phyloP scores from a whole-genome alignment of 345 rosid species.

The Citrus unshiu region DNA sequence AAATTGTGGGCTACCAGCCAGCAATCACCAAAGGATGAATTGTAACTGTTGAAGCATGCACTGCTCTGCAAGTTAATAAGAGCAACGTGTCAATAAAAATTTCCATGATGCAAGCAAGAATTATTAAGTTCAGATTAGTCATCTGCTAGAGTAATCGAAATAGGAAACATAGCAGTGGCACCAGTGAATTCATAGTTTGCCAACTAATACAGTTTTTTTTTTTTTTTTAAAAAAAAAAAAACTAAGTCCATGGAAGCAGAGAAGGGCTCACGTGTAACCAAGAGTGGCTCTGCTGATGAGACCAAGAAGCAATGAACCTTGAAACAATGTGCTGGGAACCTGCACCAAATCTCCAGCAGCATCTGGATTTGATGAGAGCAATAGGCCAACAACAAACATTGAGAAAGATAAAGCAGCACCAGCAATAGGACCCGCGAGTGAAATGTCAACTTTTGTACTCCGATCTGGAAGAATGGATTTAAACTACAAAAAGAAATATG shows the following conservation, averaged over 20 bases:
- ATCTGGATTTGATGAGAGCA: slow-evolving; percentile 72
- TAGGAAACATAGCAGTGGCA: not conserved
- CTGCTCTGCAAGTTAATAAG: slow-evolving; percentile 50
- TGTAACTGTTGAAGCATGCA: slow-evolving; percentile 84
- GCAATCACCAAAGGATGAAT: slow-evolving; percentile 93
- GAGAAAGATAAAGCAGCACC: slow-evolving; percentile 87
- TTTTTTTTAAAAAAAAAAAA: too few species aligned
- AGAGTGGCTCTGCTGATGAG: slow-evolving; percentile 89
- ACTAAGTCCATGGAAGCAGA: slow-evolving; percentile 16
- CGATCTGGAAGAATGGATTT: slow-evolving; percentile 94
- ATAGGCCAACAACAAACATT: slow-evolving; percentile 83
- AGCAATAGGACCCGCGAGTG: slow-evolving; percentile 92
- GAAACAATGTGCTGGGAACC: slow-evolving; percentile 90
- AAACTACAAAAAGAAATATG: slow-evolving; percentile 48
- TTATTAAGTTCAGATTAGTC: not conserved
- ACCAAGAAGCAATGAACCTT: slow-evolving; percentile 95
- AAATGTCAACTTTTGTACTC: slow-evolving; percentile 79
- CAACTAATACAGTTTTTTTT: not conserved
- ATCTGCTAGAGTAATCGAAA: slow-evolving; percentile 7
- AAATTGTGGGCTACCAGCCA: slow-evolving; percentile 63
- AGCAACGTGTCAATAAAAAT: slow-evolving; percentile 11
- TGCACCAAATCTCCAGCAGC: slow-evolving; percentile 79
- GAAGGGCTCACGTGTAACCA: slow-evolving; percentile 72
- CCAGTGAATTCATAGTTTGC: not conserved
- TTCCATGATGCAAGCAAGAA: slow-evolving; percentile 1